Evolutionary conservation across 192 early-diverging fungal genomes (phyloP).

Genomic region (Rhizophagus clarus): DNA sequence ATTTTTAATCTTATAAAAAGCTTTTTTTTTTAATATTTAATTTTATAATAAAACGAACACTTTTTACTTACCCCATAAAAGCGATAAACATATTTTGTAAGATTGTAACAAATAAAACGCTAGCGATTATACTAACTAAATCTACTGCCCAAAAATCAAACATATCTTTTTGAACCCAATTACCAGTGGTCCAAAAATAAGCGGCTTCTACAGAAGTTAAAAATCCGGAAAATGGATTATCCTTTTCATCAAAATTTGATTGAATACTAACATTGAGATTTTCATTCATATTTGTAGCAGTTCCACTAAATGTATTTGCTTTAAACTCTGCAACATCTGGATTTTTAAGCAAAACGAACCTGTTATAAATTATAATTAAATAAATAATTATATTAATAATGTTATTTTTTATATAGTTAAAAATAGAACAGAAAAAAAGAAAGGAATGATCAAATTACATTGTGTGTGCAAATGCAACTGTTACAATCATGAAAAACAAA

Average conservation of each 20-base stretch:
- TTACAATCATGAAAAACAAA: neutral
- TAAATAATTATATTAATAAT: neutral
- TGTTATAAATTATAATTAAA: neutral
- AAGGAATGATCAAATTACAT: neutral
- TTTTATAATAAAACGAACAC: too few species aligned
- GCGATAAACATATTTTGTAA: conserved; percentile 6
- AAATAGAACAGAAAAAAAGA: neutral
- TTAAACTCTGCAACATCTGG: neutral
- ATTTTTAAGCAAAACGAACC: neutral
- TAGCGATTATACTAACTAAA: neutral
- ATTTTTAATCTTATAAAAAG: neutral
- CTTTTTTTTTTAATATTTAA: too few species aligned
- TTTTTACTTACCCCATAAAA: neutral
- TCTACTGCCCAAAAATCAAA: neutral
- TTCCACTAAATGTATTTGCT: neutral
- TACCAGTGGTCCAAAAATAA: neutral
- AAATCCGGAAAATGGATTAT: neutral
- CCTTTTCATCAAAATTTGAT: neutral
- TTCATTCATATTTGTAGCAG: neutral
- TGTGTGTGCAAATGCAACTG: neutral
- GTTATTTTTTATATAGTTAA: neutral
- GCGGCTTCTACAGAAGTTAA: neutral
- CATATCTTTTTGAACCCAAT: neutral
- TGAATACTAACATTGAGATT: neutral
- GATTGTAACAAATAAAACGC: neutral